These are phyloP conservation scores for Corchorus capsularis DNA, from an alignment of 345 rosid species.

Conservation along the genomic window DNA sequence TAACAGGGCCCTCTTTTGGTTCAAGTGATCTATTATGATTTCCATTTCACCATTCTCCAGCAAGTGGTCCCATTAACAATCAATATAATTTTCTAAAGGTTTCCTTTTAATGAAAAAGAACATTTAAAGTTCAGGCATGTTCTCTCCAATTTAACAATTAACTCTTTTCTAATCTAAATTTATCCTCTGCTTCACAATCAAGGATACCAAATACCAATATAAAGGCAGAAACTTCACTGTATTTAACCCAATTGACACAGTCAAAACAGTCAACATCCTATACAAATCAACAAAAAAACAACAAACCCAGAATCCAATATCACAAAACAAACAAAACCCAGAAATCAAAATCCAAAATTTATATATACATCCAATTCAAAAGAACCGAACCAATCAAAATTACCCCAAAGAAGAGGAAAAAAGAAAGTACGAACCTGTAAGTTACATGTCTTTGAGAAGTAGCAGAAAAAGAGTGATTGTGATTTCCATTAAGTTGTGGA, in stretches of 20 bases:
- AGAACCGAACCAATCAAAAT: background rate
- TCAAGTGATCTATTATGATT: background rate
- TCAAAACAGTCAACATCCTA: background rate
- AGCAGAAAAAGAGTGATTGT: constrained; percentile 33
- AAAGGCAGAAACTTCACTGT: background rate
- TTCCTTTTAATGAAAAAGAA: background rate
- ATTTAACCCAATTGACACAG: constrained; percentile 4
- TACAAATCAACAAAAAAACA: background rate
- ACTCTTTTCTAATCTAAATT: background rate
- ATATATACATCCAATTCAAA: background rate
- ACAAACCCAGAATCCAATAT: background rate
- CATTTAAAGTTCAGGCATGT: background rate
- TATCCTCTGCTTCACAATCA: constrained; percentile 2
- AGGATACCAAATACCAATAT: background rate
- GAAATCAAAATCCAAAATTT: constrained; percentile 2
- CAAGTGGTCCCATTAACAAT: background rate
- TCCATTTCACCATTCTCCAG: background rate
- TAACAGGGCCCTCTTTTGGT: background rate
- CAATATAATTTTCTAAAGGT: background rate
- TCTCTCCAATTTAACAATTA: background rate
- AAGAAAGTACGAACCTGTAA: constrained; percentile 41
- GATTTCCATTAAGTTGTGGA: constrained; percentile 33
- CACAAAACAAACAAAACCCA: constrained; percentile 1
- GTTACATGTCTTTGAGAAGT: constrained; percentile 48
- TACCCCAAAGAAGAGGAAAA: background rate